Conservation (phyloP, 441 rosid species). For the Populus tomentosa region DNA sequence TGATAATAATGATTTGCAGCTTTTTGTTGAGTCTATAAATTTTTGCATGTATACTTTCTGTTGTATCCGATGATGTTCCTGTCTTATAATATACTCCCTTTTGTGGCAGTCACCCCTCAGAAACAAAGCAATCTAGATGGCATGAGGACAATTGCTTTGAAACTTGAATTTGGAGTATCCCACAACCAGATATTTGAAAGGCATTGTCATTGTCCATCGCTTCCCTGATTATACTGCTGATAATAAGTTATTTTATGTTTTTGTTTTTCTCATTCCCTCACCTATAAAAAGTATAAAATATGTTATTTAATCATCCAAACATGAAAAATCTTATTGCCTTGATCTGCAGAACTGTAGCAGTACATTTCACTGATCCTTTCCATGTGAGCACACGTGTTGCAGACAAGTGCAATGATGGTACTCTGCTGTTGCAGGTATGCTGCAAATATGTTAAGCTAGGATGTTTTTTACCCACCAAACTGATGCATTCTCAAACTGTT, state of each 20-base stretch:
- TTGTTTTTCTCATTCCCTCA: not conserved
- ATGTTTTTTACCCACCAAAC: not conserved
- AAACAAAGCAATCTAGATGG: conserved; percentile 86
- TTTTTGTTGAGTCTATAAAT: conserved; percentile 2
- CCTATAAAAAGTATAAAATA: not conserved
- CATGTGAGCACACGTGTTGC: conserved; percentile 79
- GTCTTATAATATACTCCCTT: conserved; percentile 14
- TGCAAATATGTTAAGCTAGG: conserved; percentile 2
- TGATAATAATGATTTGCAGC: conserved; percentile 26
- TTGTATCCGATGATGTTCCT: conserved; percentile 15
- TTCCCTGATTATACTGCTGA: not conserved
- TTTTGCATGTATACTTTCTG: not conserved
- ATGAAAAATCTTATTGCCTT: conserved; percentile 9
- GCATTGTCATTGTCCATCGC: conserved; percentile 28
- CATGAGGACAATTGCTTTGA: conserved; percentile 96
- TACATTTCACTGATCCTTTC: conserved; percentile 94
- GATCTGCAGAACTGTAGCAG: conserved; percentile 79
- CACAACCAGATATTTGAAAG: conserved; percentile 95
- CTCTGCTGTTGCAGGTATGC: conserved; percentile 82
- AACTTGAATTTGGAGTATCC: conserved; percentile 88
- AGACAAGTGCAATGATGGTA: conserved; percentile 84
- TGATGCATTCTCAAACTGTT: not conserved
- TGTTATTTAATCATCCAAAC: not conserved
- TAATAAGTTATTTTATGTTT: not conserved
- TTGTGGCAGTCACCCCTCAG: conserved; percentile 53